Evolutionary conservation across 768 basidiomycete genomes (phyloP).

Genomic region (Punctularia strigosozonata): DNA sequence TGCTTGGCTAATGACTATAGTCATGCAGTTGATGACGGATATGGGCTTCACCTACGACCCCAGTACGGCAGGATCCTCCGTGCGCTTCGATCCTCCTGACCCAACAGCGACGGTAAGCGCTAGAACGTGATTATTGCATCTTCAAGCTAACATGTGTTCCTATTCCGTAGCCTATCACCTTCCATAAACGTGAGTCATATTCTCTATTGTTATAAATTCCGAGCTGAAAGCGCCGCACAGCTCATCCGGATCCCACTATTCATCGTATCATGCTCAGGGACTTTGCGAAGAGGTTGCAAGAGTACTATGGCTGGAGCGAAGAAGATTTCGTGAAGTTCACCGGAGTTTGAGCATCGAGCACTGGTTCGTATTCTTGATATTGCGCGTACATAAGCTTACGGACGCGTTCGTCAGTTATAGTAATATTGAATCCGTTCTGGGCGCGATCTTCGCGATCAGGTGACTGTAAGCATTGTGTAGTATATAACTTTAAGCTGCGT

Average conservation of each 20-base stretch:
- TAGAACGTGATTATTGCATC: not conserved
- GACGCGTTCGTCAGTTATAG: too few species aligned
- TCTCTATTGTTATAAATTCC: conserved; percentile 1
- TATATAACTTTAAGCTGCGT: too few species aligned
- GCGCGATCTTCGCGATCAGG: too few species aligned
- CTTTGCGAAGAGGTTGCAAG: conserved; percentile 46
- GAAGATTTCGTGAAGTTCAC: conserved; percentile 30
- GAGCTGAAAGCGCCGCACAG: conserved; percentile 21
- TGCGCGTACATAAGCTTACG: too few species aligned
- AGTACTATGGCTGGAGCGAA: conserved; percentile 55
- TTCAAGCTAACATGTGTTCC: conserved; percentile 1
- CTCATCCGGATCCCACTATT: conserved; percentile 65
- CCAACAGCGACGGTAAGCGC: conserved; percentile 29
- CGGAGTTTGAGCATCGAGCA: too few species aligned
- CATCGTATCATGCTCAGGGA: conserved; percentile 34
- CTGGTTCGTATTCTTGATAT: too few species aligned
- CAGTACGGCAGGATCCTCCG: conserved; percentile 71
- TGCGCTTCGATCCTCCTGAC: conserved; percentile 70
- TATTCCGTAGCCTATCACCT: conserved; percentile 44
- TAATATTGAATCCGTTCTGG: too few species aligned
- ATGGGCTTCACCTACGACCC: conserved; percentile 70
- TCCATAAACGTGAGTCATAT: conserved; percentile 57
- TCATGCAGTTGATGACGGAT: conserved; percentile 54
- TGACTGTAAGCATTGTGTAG: too few species aligned
- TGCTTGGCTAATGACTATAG: conserved; percentile 2